Conservation (phyloP, 257 asterid genomes). For the Solanum pimpinellifolium region DNA sequence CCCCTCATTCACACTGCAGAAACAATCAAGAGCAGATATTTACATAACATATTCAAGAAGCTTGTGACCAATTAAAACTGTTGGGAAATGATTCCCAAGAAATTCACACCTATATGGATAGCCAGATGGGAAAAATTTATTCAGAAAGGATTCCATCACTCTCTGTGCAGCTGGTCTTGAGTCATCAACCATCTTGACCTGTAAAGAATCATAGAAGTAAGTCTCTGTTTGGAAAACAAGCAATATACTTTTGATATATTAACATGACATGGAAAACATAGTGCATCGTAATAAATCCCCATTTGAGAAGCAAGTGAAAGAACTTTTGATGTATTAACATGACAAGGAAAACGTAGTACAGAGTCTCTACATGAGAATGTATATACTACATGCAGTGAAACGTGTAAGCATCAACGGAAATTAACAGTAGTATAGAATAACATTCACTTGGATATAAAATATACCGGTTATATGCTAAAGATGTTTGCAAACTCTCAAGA, state of each 20-base stretch:
- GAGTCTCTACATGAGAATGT: not conserved
- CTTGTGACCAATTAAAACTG: not conserved
- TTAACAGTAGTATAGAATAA: not conserved
- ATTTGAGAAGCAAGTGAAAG: not conserved
- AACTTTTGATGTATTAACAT: not conserved
- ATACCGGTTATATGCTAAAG: not conserved
- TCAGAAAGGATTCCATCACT: constrained; percentile 58
- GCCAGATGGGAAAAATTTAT: constrained; percentile 89
- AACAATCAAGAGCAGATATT: not conserved
- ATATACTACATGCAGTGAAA: not conserved
- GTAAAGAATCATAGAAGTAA: constrained; percentile 2
- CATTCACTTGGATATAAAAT: not conserved
- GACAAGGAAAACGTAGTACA: not conserved
- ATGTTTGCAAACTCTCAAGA: not conserved
- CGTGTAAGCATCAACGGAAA: not conserved
- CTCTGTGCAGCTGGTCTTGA: constrained; percentile 56
- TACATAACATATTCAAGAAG: not conserved
- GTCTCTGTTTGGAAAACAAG: not conserved
- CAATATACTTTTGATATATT: not conserved
- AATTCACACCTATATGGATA: constrained; percentile 71
- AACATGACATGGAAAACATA: not conserved
- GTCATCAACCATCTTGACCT: constrained; percentile 75
- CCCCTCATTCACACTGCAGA: constrained; percentile 88
- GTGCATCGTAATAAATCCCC: not conserved
- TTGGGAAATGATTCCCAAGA: not conserved